Conservation (phyloP, 495 filamentous ascomycete species). For the Annulohypoxylon maeteangense region DNA sequence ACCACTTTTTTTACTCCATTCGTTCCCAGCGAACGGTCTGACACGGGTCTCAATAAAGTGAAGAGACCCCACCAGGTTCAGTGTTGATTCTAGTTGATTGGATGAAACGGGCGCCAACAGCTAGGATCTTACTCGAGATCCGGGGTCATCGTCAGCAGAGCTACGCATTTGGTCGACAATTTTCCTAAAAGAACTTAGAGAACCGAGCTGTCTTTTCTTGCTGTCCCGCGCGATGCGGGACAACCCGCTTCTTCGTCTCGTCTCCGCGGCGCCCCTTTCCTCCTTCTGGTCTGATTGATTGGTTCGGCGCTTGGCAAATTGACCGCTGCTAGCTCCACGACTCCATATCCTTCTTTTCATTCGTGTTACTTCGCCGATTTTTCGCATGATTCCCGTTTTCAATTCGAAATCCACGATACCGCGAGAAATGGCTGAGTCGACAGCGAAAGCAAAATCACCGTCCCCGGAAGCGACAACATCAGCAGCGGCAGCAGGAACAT, state of each 20-base stretch:
- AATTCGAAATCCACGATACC: not conserved
- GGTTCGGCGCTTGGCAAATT: constrained; percentile 7
- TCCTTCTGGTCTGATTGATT: constrained; percentile 9
- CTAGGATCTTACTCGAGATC: constrained; percentile 6
- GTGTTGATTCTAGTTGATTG: constrained; percentile 12
- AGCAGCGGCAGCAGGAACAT: not conserved
- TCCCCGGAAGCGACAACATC: constrained; percentile 10
- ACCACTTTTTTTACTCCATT: constrained; percentile 5
- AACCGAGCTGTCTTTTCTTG: constrained; percentile 4
- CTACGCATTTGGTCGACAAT: not conserved
- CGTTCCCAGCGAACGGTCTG: constrained; percentile 6
- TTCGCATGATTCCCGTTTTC: constrained; percentile 6
- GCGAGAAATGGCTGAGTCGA: constrained; percentile 14
- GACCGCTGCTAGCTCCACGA: not conserved
- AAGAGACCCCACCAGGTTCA: constrained; percentile 16
- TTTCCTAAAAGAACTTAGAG: constrained; percentile 5
- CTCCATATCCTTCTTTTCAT: constrained; percentile 1
- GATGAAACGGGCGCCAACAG: not conserved
- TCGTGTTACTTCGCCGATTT: not conserved
- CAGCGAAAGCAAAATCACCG: constrained; percentile 8
- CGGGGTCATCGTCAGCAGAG: constrained; percentile 14
- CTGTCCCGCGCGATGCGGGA: constrained; percentile 22
- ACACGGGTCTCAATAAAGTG: constrained; percentile 6
- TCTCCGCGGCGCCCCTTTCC: constrained; percentile 3
- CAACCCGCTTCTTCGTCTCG: constrained; percentile 10